Base-by-base conservation (phyloP, 2,329 filamentous ascomycete genomes). In the Pseudocercospora crystallina region DNA sequence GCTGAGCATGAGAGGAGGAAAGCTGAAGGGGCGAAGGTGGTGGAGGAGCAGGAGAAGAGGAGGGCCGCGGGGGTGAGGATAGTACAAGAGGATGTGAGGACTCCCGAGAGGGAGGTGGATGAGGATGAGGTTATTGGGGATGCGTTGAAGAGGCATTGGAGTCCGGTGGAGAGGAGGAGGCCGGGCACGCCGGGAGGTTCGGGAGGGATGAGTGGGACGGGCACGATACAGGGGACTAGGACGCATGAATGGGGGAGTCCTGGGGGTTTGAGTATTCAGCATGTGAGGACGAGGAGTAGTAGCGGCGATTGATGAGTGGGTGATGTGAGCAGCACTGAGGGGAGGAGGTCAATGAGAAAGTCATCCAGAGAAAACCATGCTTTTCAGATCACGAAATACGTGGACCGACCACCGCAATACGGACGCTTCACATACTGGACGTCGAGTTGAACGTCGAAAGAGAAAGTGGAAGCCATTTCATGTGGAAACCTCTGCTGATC, bases 1-100 rank as follows among this genome's bases (percentile, higher is more conserved):
- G 78, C 78, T 0, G 89, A 94, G 62, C 80, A 84, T 13, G 86
- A 87, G 65, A 81, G 82, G 66, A 75, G 82, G 61, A 80, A 79
- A 56, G 70, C 72, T 1, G 74, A 76, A 53, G 73, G 64, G 1
- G 63, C 64, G 53, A 63, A 67, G 43, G 61, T 65, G 38, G 61
- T 57, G 34, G 63, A 65, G 50, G 65, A 66, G 50, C 42, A 62
- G 35, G 60, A 66, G 43, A 58, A 60, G 52, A 55, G 58, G 46
- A 54, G 56, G 47, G 59, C 51, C 14, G 64, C 58, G n/a, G 66
- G 64, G 1, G 51, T 68, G 52, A 48, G 65, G 44, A 36, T 67
- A 33, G 65, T 66, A 42, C 45, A 43, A 29, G 55, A 59, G 39
- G 47, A 20, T 37, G 41, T 46, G 34, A 50, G 37, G 15, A 30